Percentiles rank a stretch among this genome's conserved stretches.
phyloP scores from a whole-genome alignment of 345 rosid species.

The Eucalyptus victrix region DNA sequence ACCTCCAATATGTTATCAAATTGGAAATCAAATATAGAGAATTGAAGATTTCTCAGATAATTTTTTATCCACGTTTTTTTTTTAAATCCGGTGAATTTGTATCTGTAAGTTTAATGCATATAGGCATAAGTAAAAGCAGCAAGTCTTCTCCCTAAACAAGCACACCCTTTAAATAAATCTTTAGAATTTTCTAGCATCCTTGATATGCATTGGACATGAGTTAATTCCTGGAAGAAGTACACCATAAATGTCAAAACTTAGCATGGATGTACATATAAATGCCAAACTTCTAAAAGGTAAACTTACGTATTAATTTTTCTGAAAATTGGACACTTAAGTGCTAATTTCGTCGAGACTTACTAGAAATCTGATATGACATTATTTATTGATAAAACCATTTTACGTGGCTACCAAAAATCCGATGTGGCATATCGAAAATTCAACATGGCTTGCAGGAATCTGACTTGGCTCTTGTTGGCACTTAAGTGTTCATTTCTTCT shows the following conservation, averaged over 20 bases:
- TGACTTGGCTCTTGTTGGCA: no score
- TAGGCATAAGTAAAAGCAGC: not conserved
- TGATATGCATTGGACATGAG: not conserved
- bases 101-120: not conserved
- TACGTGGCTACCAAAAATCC: no score
- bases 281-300: no score
- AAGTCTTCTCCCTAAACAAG: no score
- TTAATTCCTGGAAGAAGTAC: no score
- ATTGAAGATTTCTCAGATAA: not conserved
- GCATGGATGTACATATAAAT: no score
- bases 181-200: not conserved
- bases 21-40: not conserved
- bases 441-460: fast-evolving
- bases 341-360: fast-evolving
- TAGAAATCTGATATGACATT: fast-evolving
- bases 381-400: no score
- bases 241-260: no score
- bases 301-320: no score
- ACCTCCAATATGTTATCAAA: not conserved
- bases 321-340: no score
- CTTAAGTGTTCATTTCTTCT: no score
- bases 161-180: not conserved
- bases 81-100: not conserved
- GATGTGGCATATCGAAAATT: fast-evolving
- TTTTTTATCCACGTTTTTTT: not conserved